Conservation (phyloP, 2,329 filamentous ascomycete genomes). For the Diaporthe citrichinensis region DNA sequence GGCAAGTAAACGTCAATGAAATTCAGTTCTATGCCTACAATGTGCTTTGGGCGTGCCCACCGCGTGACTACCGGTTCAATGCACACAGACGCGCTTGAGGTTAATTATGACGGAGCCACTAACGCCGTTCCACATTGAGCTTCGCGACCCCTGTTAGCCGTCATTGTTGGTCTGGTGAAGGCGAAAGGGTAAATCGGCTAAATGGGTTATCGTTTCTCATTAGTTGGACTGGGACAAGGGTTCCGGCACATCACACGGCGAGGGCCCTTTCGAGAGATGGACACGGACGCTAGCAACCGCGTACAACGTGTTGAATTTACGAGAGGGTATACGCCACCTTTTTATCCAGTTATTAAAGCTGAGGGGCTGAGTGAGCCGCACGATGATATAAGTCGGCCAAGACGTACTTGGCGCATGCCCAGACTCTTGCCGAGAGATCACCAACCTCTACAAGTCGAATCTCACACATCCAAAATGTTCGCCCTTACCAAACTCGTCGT, state of each 20-base stretch:
- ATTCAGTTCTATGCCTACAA: neutral
- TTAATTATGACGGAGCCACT: slow-evolving; percentile 12
- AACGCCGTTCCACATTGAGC: slow-evolving; percentile 2
- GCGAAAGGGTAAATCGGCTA: neutral
- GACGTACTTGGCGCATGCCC: slow-evolving; percentile 1
- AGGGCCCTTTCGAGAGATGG: neutral
- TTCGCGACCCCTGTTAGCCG: neutral
- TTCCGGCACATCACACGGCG: neutral
- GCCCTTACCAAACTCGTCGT: slow-evolving; percentile 45
- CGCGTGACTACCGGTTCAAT: neutral
- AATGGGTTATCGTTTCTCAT: neutral
- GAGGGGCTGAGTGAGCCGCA: slow-evolving; percentile 24
- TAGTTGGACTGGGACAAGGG: slow-evolving; percentile 16
- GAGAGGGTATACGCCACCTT: neutral
- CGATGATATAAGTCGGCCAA: slow-evolving; percentile 31
- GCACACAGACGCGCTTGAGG: neutral
- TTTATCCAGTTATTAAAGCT: slow-evolving; percentile 21
- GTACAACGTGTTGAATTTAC: slow-evolving; percentile 6
- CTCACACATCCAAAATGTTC: slow-evolving; percentile 44
- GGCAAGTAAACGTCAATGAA: neutral
- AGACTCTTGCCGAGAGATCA: slow-evolving; percentile 21
- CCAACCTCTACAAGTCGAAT: neutral
- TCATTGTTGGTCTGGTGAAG: neutral
- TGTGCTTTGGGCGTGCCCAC: neutral
- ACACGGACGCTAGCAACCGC: neutral